Conservation (phyloP, 257 asterid species). For the Capsicum baccatum region DNA sequence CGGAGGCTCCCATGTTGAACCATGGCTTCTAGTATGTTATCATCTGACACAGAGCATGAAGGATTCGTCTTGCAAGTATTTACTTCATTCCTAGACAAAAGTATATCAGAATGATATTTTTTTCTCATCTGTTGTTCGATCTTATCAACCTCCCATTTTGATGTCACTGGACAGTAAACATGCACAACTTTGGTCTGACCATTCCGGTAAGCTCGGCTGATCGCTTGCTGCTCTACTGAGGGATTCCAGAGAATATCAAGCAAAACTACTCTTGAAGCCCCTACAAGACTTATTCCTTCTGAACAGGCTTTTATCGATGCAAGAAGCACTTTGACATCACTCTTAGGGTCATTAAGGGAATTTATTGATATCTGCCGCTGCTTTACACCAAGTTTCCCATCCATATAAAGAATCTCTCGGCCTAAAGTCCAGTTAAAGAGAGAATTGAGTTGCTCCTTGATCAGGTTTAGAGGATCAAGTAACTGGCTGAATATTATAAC, state of each 20-base stretch:
- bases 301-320: constrained; percentile 77
- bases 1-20: constrained; percentile 35
- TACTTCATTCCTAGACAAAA: constrained; percentile 47
- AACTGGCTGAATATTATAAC: constrained; percentile 67
- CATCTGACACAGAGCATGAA: constrained; percentile 38
- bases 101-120: constrained; percentile 53
- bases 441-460: constrained; percentile 46
- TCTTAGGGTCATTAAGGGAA: constrained; percentile 50
- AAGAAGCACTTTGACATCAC: constrained; percentile 62
- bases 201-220: constrained; percentile 74
- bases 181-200: constrained; percentile 74
- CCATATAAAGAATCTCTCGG: constrained; percentile 61
- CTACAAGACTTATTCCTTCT: constrained; percentile 79
- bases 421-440: constrained; percentile 63
- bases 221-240: constrained; percentile 69
- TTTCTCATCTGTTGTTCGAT: constrained; percentile 51
- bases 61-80: neutral
- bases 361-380: constrained; percentile 54
- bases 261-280: constrained; percentile 82
- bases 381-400: constrained; percentile 44
- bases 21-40: constrained; percentile 62
- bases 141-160: constrained; percentile 54
- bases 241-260: constrained; percentile 89
- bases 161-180: constrained; percentile 63
- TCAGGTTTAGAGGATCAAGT: constrained; percentile 54